Percentiles rank a stretch among this genome's conserved stretches.
These are phyloP conservation scores for Naematelia aurantialba DNA, from an alignment of 768 basidiomycete species.

Conservation along the genomic window DNA sequence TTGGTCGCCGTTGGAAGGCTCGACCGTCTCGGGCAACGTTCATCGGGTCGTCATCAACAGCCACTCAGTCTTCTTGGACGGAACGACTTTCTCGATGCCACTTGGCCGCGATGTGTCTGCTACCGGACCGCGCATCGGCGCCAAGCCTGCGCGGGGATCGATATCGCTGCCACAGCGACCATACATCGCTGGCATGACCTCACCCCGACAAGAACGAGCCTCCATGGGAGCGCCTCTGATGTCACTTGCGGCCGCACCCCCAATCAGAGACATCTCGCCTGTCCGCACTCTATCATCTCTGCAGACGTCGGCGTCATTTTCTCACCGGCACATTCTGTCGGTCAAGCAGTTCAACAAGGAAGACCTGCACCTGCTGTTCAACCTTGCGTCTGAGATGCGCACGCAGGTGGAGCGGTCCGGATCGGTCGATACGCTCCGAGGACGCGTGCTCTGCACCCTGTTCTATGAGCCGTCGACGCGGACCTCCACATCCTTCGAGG, in stretches of 20 bases:
- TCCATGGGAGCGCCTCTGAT: conserved; percentile 27
- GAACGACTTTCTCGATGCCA: conserved; percentile 57
- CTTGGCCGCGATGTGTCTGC: conserved; percentile 53
- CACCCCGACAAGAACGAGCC: conserved; percentile 16
- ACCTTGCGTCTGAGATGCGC: conserved; percentile 93
- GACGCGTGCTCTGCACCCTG: conserved; percentile 81
- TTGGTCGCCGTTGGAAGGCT: conserved; percentile 81
- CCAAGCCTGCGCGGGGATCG: conserved; percentile 49
- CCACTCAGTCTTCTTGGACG: conserved; percentile 85
- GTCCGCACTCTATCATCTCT: conserved; percentile 54
- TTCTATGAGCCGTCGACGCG: conserved; percentile 98
- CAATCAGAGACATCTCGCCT: conserved; percentile 44
- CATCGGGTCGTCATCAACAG: conserved; percentile 89
- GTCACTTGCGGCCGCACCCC: conserved; percentile 44
- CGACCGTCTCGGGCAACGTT: conserved; percentile 65
- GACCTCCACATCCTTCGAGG: conserved; percentile 92
- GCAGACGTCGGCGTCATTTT: conserved; percentile 77
- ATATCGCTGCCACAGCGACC: conserved; percentile 41
- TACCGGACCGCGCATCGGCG: conserved; percentile 26
- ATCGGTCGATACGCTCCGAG: conserved; percentile 79
- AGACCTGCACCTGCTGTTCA: conserved; percentile 89
- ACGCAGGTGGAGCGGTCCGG: conserved; percentile 90
- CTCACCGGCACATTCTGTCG: conserved; percentile 85
- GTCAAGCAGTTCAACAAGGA: conserved; percentile 88
- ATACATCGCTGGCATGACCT: conserved; percentile 28